Percentiles rank a stretch among this genome's conserved stretches.
These are phyloP conservation scores for Trichoderma arundinaceum DNA, from an alignment of 2,329 filamentous ascomycete species.

Conservation along the genomic window DNA sequence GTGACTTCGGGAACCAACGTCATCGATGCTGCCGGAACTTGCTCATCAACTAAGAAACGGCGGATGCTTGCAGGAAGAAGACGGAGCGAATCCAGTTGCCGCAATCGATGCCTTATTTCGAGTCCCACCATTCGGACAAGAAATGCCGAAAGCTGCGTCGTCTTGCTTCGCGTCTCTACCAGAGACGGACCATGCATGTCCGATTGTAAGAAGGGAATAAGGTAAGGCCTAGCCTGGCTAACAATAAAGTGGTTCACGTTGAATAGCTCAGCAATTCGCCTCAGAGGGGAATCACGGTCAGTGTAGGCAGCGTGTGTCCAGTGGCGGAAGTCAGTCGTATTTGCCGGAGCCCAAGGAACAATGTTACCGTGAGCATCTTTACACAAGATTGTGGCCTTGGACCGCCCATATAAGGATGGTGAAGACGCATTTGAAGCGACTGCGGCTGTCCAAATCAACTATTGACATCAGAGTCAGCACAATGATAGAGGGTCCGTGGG, in stretches of 20 bases:
- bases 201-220: slow-evolving; percentile 82
- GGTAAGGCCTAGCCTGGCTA: slow-evolving; percentile 87
- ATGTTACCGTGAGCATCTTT: slow-evolving; percentile 77
- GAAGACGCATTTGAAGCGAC: slow-evolving; percentile 75
- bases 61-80: slow-evolving; percentile 72
- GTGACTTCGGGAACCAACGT: slow-evolving; percentile 83
- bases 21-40: slow-evolving; percentile 76
- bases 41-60: slow-evolving; percentile 81
- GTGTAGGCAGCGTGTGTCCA: slow-evolving; percentile 70
- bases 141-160: slow-evolving; percentile 62
- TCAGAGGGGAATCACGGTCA: slow-evolving; percentile 68
- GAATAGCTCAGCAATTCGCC: slow-evolving; percentile 79
- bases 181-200: slow-evolving; percentile 78
- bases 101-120: slow-evolving; percentile 79
- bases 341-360: slow-evolving; percentile 72
- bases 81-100: slow-evolving; percentile 79
- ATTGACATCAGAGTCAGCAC: slow-evolving; percentile 30
- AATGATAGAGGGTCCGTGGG: not conserved
- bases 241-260: slow-evolving; percentile 96
- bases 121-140: slow-evolving; percentile 72
- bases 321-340: slow-evolving; percentile 67
- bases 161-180: slow-evolving; percentile 63
- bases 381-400: slow-evolving; percentile 71
- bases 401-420: slow-evolving; percentile 67
- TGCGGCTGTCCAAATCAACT: slow-evolving; percentile 82